phyloP scores from a whole-genome alignment of 805 yeast genomes.

The Barnettozyma siamensis region DNA sequence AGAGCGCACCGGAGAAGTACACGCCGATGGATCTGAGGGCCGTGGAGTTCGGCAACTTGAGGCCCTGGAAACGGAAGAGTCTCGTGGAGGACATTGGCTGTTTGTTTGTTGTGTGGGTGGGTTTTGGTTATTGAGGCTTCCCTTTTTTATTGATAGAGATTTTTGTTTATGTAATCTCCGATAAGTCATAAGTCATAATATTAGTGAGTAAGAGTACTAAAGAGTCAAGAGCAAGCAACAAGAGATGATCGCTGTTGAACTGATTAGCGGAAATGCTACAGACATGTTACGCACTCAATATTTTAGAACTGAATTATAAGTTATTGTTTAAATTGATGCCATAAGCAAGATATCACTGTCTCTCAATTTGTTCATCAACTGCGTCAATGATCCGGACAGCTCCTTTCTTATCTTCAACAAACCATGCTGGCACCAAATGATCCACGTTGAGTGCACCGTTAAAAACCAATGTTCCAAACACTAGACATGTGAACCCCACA shows the following conservation, averaged over 20 bases:
- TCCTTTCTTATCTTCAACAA: constrained; percentile 29
- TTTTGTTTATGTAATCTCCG: not conserved
- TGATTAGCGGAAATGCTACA: no score
- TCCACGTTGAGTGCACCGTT: constrained; percentile 62
- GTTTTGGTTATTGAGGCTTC: not conserved
- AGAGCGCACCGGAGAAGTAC: constrained; percentile 69
- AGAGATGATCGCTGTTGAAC: no score
- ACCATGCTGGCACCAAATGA: constrained; percentile 41
- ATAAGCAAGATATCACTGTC: constrained; percentile 18
- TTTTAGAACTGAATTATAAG: no score
- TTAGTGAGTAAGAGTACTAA: no score
- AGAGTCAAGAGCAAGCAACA: no score
- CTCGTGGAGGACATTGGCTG: constrained; percentile 35
- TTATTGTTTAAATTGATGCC: not conserved
- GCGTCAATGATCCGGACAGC: constrained; percentile 26
- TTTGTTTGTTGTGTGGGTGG: constrained; percentile 1
- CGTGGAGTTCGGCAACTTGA: constrained; percentile 65
- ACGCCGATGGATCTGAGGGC: constrained; percentile 69
- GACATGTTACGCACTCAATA: no score
- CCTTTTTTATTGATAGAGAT: no score
- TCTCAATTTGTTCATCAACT: constrained; percentile 38
- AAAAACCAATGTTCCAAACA: constrained; percentile 67
- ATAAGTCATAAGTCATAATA: not conserved
- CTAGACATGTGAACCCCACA: constrained; percentile 56
- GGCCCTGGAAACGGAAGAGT: constrained; percentile 59